These are phyloP conservation scores for Silene noctiflora DNA, from an alignment of 179 eudicot species.

Conservation along the genomic window DNA sequence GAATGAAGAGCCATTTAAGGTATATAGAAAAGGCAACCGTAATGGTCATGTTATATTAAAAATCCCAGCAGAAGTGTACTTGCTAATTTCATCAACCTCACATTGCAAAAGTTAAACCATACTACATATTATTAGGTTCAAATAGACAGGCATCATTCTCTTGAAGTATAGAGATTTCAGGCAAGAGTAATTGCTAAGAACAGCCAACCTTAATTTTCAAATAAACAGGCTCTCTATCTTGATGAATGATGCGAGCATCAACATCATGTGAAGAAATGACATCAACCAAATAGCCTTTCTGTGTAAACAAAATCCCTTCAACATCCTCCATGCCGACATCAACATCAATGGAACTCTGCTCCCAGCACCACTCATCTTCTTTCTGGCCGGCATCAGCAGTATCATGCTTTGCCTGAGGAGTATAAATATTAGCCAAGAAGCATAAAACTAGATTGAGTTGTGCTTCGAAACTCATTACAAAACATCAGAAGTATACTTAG, in stretches of 20 bases:
- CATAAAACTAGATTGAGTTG: background rate
- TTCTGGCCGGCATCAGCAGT: slow-evolving; percentile 33
- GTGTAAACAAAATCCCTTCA: slow-evolving; percentile 59
- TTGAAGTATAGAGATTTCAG: slow-evolving; percentile 7
- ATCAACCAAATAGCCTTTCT: slow-evolving; percentile 84
- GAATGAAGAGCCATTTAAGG: background rate
- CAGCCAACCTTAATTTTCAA: slow-evolving; percentile 67
- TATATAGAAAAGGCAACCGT: slow-evolving; percentile 4
- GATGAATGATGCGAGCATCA: slow-evolving; percentile 65
- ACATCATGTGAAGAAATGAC: slow-evolving; percentile 77
- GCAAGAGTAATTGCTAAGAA: background rate
- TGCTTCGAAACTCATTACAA: slow-evolving; percentile 2
- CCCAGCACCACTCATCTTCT: slow-evolving; percentile 96
- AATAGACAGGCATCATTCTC: background rate
- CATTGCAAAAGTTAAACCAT: background rate
- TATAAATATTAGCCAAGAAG: slow-evolving; percentile 3
- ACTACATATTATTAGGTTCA: background rate
- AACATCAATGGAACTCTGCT: slow-evolving; percentile 55
- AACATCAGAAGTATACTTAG: background rate
- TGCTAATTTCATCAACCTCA: background rate
- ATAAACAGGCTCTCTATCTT: slow-evolving; percentile 56
- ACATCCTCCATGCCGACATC: slow-evolving; percentile 75
- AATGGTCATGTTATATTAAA: background rate
- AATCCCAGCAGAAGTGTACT: background rate
- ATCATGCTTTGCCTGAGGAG: slow-evolving; percentile 62